phyloP scores from a whole-genome alignment of 139 green algal species.

The Chlamydomonas urium region DNA sequence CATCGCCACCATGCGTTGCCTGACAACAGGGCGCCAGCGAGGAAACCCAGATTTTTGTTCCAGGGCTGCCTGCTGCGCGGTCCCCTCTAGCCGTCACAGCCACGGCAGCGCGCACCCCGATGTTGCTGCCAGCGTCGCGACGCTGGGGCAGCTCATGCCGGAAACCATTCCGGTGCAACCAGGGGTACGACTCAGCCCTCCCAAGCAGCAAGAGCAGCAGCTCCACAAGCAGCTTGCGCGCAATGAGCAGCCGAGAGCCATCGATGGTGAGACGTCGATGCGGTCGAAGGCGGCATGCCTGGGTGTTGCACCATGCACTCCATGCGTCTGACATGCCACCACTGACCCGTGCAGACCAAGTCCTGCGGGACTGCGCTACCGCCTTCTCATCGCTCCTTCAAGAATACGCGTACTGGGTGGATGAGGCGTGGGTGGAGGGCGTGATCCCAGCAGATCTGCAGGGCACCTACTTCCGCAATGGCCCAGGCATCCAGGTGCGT shows the following conservation, averaged over 20 bases:
- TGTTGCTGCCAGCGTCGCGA: too few species aligned
- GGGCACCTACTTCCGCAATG: conserved; percentile 55
- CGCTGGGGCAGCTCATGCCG: too few species aligned
- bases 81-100: too few species aligned
- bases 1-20: too few species aligned
- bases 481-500: too few species aligned
- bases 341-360: conserved; percentile 11
- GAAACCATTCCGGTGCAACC: too few species aligned
- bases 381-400: conserved; percentile 32
- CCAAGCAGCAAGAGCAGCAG: not conserved
- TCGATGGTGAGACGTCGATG: too few species aligned
- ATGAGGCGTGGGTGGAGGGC: conserved; percentile 41
- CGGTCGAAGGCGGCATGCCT: not conserved
- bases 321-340: not conserved
- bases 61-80: too few species aligned
- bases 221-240: not conserved
- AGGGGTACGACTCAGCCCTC: not conserved
- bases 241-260: not conserved
- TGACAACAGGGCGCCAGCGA: too few species aligned
- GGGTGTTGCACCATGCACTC: not conserved
- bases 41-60: too few species aligned
- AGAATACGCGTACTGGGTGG: conserved; percentile 48
- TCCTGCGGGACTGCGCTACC: conserved; percentile 10
- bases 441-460: conserved; percentile 42
- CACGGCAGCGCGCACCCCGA: too few species aligned